These are phyloP conservation scores for Grammothele lineata DNA, from an alignment of 768 basidiomycete species.

Conservation along the genomic window DNA sequence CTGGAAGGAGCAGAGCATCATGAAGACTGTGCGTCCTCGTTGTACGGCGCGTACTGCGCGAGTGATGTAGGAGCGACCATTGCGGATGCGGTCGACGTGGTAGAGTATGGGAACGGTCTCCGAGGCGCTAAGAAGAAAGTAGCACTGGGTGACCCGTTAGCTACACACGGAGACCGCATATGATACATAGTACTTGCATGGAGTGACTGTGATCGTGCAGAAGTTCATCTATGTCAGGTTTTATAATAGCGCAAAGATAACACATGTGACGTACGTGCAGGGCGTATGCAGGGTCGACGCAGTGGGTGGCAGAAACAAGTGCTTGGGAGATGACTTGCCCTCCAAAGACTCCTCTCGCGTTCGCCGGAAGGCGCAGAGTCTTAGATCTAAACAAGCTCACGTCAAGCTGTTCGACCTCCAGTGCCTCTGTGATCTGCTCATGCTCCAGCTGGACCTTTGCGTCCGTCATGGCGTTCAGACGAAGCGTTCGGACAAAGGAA, in stretches of 20 bases:
- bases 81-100: slow-evolving; percentile 68
- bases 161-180: too few species aligned
- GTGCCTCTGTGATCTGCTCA: slow-evolving; percentile 63
- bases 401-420: slow-evolving; percentile 79
- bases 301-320: slow-evolving; percentile 73
- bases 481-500: too few species aligned
- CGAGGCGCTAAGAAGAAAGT: slow-evolving; percentile 76
- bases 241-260: background rate
- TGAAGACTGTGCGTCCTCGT: slow-evolving; percentile 47
- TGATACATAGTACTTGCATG: slow-evolving; percentile 47
- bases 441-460: too few species aligned
- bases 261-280: slow-evolving; percentile 65
- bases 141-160: slow-evolving; percentile 47
- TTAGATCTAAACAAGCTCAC: slow-evolving; percentile 76
- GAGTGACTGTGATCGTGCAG: slow-evolving; percentile 6
- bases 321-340: slow-evolving; percentile 90
- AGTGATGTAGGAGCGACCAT: slow-evolving; percentile 72
- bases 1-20: slow-evolving; percentile 81
- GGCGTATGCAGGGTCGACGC: slow-evolving; percentile 58
- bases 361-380: slow-evolving; percentile 57
- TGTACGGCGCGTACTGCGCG: slow-evolving; percentile 44
- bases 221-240: too few species aligned
- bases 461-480: background rate
- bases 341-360: slow-evolving; percentile 75
- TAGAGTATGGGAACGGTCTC: slow-evolving; percentile 72